A percentile compares a stretch with the other conserved stretches of the same genome.
These are phyloP conservation scores for Chytridium lagenaria DNA, from an alignment of 371 early-diverging fungal species.

Conservation along the genomic window DNA sequence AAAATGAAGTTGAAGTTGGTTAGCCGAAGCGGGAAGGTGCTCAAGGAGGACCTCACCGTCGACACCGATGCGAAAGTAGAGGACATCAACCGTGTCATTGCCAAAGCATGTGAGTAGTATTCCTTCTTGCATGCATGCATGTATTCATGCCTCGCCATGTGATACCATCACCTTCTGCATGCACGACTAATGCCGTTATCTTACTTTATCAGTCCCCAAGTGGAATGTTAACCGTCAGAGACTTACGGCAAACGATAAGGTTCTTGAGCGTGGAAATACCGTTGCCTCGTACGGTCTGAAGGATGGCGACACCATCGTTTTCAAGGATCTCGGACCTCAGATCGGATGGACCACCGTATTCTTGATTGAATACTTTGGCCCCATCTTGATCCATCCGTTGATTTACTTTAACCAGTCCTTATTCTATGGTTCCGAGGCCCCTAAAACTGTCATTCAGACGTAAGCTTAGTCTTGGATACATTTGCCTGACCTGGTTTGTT, in stretches of 20 bases:
- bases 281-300: constrained; percentile 65
- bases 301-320: constrained; percentile 67
- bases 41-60: background rate
- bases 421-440: constrained; percentile 65
- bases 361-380: constrained; percentile 92
- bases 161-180: background rate
- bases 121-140: background rate
- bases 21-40: background rate
- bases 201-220: constrained; percentile 55
- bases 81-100: constrained; percentile 69
- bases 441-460: constrained; percentile 43
- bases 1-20: background rate
- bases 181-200: background rate
- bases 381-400: constrained; percentile 85
- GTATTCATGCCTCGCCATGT: background rate
- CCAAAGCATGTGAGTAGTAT: constrained; percentile 38
- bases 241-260: constrained; percentile 56
- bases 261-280: constrained; percentile 64
- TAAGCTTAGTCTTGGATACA: background rate
- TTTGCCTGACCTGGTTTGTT: background rate
- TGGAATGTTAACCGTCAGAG: constrained; percentile 76
- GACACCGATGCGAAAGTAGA: constrained; percentile 59
- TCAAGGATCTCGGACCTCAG: constrained; percentile 87
- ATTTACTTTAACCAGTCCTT: constrained; percentile 73
- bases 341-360: constrained; percentile 95